A percentile compares a stretch with the other conserved stretches of the same genome.
These are phyloP conservation scores for Monilinia fructicola DNA, from an alignment of 2,329 filamentous ascomycete species.

Conservation along the genomic window DNA sequence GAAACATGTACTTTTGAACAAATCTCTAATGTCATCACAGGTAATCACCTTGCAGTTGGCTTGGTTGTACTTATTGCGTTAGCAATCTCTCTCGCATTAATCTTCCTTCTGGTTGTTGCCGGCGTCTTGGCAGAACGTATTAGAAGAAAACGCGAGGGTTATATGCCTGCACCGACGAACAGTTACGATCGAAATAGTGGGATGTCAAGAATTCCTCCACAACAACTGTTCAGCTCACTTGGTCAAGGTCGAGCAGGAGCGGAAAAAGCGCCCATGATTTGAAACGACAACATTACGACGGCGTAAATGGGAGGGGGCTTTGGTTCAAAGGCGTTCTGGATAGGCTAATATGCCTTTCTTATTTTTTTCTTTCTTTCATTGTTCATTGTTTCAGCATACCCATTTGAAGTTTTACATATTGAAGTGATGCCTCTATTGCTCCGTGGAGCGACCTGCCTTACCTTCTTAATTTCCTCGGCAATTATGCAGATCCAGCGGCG, in stretches of 20 bases:
- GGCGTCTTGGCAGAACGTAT: constrained; percentile 75
- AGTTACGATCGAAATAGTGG: constrained; percentile 60
- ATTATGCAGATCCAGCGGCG: constrained; percentile 6
- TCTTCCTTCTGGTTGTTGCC: constrained; percentile 72
- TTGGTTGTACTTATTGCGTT: constrained; percentile 80
- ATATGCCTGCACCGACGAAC: constrained; percentile 70
- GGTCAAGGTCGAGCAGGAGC: constrained; percentile 37
- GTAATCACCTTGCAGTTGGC: constrained; percentile 64
- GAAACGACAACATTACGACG: constrained; percentile 31
- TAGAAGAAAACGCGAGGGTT: constrained; percentile 76
- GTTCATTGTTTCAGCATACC: constrained; percentile 36
- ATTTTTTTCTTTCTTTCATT: constrained; percentile 31
- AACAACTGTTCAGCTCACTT: constrained; percentile 47
- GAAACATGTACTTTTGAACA: constrained; percentile 24
- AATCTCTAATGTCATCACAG: constrained; percentile 40
- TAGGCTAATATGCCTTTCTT: constrained; percentile 33
- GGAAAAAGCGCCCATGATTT: constrained; percentile 38
- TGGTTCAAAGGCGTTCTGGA: constrained; percentile 38
- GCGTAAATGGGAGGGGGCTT: constrained; percentile 31
- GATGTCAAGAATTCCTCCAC: constrained; percentile 60
- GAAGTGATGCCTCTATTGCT: constrained; percentile 16
- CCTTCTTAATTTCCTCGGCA: constrained; percentile 16
- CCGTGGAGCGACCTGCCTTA: constrained; percentile 20
- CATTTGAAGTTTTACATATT: constrained; percentile 32
- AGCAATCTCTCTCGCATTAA: constrained; percentile 73